phyloP scores from a whole-genome alignment of 257 asterid genomes.

The Capsicum rhomboideum region DNA sequence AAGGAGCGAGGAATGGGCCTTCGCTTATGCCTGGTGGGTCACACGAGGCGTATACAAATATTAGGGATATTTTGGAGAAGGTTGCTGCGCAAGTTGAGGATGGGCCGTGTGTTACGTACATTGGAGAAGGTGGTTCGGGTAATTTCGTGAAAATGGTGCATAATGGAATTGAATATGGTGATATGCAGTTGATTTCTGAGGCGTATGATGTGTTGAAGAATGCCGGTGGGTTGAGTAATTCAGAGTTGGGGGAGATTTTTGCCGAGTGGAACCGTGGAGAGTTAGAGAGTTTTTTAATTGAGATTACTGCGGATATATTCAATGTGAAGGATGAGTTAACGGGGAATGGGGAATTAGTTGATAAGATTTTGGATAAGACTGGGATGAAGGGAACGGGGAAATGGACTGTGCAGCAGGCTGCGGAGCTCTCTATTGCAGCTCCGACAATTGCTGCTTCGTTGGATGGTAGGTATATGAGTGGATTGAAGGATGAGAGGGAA shows the following conservation, averaged over 20 bases:
- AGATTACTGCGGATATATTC: conserved; percentile 76
- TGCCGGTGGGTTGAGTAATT: conserved; percentile 55
- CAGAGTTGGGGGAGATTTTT: conserved; percentile 64
- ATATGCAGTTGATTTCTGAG: conserved; percentile 88
- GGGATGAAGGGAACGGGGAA: conserved; percentile 89
- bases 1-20: conserved; percentile 81
- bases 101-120: conserved; percentile 87
- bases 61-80: conserved; percentile 51
- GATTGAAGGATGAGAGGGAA: conserved; percentile 79
- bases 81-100: conserved; percentile 93
- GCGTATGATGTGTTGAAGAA: conserved; percentile 79
- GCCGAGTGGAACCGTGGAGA: conserved; percentile 84
- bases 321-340: conserved; percentile 47
- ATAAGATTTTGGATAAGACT: conserved; percentile 82
- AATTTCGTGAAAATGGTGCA: conserved; percentile 93
- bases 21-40: conserved; percentile 94
- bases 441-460: conserved; percentile 89
- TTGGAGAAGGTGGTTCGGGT: conserved; percentile 87
- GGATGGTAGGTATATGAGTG: conserved; percentile 76
- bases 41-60: conserved; percentile 54
- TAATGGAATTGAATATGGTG: conserved; percentile 89
- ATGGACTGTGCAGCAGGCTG: conserved; percentile 98
- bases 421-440: conserved; percentile 84
- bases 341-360: conserved; percentile 60
- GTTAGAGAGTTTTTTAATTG: conserved; percentile 78